Percentiles rank a stretch among this genome's conserved stretches.
phyloP scores from a whole-genome alignment of 2,329 filamentous ascomycete species.

The Westerdykella aurantiaca region DNA sequence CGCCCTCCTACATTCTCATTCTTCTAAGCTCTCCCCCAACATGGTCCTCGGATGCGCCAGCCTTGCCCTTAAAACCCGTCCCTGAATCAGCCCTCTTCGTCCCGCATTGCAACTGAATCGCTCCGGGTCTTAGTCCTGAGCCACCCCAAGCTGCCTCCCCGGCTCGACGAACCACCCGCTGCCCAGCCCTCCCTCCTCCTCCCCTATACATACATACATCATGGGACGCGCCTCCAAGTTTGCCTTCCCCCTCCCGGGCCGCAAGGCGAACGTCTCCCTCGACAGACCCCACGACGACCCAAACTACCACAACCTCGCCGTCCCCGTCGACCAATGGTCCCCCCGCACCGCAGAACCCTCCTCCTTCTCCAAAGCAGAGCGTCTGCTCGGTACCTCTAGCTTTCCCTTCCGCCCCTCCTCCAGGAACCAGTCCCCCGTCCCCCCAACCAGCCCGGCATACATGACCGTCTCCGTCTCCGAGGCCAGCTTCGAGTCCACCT shows the following conservation, averaged over 20 bases:
- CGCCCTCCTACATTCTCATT: neutral
- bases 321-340: slow-evolving; percentile 19
- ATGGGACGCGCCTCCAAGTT: slow-evolving; percentile 34
- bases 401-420: slow-evolving; percentile 22
- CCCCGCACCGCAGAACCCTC: slow-evolving; percentile 17
- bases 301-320: slow-evolving; percentile 11
- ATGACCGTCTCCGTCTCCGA: slow-evolving; percentile 30
- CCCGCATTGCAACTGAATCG: slow-evolving; percentile 22
- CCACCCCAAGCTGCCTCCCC: slow-evolving; percentile 16
- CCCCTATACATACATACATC: slow-evolving; percentile 4
- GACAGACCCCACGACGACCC: slow-evolving; percentile 13
- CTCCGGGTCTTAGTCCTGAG: slow-evolving; percentile 17
- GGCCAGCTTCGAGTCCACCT: slow-evolving; percentile 23
- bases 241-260: slow-evolving; percentile 35
- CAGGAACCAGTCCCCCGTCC: slow-evolving; percentile 12
- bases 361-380: slow-evolving; percentile 30
- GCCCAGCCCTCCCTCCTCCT: neutral
- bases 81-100: slow-evolving; percentile 22
- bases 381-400: slow-evolving; percentile 33
- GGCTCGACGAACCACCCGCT: slow-evolving; percentile 2
- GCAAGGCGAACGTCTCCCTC: slow-evolving; percentile 18
- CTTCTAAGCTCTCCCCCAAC: neutral
- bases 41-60: neutral
- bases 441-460: slow-evolving; percentile 22
- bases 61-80: slow-evolving; percentile 4